A percentile compares a stretch with the other conserved stretches of the same genome.
These are phyloP conservation scores for Diutina sp. DNA, from an alignment of 1,139 yeast genomes.

Conservation along the genomic window DNA sequence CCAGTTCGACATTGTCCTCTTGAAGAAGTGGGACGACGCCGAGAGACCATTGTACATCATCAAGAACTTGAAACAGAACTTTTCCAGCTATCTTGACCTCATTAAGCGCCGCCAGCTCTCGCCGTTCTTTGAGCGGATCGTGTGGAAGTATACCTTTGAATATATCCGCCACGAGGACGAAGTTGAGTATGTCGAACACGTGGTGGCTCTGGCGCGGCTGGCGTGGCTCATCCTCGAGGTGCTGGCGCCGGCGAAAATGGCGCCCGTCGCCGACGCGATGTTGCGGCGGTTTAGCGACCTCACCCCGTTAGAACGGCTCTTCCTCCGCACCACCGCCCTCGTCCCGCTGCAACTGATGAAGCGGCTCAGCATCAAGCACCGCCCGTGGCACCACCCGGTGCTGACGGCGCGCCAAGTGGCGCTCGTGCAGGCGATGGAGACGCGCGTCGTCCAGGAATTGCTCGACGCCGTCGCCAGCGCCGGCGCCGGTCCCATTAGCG, in stretches of 20 bases:
- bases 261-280: not conserved
- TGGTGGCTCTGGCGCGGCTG: slow-evolving; percentile 14
- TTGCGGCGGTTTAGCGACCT: not conserved
- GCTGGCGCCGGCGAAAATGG: slow-evolving; percentile 6
- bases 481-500: not conserved
- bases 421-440: not conserved
- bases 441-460: not conserved
- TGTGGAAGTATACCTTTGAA: slow-evolving; percentile 31
- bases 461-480: not conserved
- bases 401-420: not conserved
- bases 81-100: slow-evolving; percentile 15
- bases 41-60: slow-evolving; percentile 20
- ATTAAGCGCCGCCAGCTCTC: slow-evolving; percentile 14
- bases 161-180: slow-evolving; percentile 16
- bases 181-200: slow-evolving; percentile 11
- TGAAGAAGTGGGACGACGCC: slow-evolving; percentile 24
- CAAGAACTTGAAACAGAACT: slow-evolving; percentile 17
- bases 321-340: not conserved
- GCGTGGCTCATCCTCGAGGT: slow-evolving; percentile 32
- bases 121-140: slow-evolving; percentile 28
- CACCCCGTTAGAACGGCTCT: not conserved
- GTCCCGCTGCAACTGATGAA: not conserved
- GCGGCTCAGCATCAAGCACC: not conserved
- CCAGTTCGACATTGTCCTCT: slow-evolving; percentile 18
- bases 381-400: not conserved